Conservation (phyloP, 1,284 basidiomycete genomes). For the Cryptococcus maquisensis region DNA sequence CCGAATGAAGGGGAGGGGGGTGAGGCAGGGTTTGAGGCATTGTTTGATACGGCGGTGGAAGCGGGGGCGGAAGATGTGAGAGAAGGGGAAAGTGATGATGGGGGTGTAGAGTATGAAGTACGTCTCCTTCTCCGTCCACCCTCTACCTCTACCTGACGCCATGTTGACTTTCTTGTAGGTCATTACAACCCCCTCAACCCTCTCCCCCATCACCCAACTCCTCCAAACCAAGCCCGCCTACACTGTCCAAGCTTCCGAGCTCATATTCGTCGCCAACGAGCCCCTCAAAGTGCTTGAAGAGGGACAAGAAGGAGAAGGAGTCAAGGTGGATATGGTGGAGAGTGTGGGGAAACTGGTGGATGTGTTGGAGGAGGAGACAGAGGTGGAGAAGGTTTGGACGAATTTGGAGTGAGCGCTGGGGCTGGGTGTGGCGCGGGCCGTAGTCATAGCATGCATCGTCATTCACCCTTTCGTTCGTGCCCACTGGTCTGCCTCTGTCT, state of each 20-base stretch:
- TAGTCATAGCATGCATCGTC: too few species aligned
- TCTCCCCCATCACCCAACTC: conserved; percentile 22
- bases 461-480: too few species aligned
- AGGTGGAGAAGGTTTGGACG: conserved; percentile 47
- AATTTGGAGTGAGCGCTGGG: conserved; percentile 27
- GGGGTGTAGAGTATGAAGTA: conserved; percentile 25
- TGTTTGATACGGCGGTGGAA: conserved; percentile 47
- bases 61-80: conserved; percentile 52
- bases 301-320: conserved; percentile 21
- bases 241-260: conserved; percentile 29
- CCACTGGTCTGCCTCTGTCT: too few species aligned
- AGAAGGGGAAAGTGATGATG: conserved; percentile 38
- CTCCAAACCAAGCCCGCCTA: conserved; percentile 21
- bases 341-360: conserved; percentile 27
- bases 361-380: conserved; percentile 38
- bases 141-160: background rate
- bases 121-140: background rate
- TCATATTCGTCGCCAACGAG: conserved; percentile 36
- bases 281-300: conserved; percentile 23
- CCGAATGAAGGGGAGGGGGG: background rate
- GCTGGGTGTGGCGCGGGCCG: too few species aligned
- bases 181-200: conserved; percentile 27
- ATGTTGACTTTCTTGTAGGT: conserved; percentile 20
- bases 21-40: conserved; percentile 33
- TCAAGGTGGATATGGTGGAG: conserved; percentile 35